phyloP scores from a whole-genome alignment of 805 yeast species.

The Kuraishia borneana region DNA sequence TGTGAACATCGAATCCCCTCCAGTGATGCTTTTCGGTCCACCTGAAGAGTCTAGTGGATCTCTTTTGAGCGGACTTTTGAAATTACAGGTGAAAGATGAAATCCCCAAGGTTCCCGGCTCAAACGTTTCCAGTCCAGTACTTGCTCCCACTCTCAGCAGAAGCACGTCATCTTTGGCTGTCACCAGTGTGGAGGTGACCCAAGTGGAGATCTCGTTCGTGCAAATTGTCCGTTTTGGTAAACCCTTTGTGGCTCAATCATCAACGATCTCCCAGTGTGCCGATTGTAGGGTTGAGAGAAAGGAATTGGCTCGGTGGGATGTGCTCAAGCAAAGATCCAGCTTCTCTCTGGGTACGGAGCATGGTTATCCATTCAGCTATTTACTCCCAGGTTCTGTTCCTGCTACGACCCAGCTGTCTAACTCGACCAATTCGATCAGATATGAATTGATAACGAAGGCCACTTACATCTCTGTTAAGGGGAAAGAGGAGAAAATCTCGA shows the following conservation, averaged over 20 bases:
- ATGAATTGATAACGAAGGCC: conserved; percentile 61
- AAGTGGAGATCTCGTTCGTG: conserved; percentile 55
- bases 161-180: conserved; percentile 6
- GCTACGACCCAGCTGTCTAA: conserved; percentile 62
- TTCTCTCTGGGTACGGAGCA: conserved; percentile 56
- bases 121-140: conserved; percentile 11
- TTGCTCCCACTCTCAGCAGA: conserved; percentile 7
- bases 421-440: conserved; percentile 43
- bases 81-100: conserved; percentile 30
- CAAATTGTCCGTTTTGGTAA: conserved; percentile 59
- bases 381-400: conserved; percentile 82
- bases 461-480: conserved; percentile 25
- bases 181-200: conserved; percentile 30
- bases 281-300: conserved; percentile 45
- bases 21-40: conserved; percentile 73
- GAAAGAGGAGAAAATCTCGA: conserved; percentile 24
- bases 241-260: conserved; percentile 52
- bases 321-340: conserved; percentile 46
- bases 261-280: conserved; percentile 37
- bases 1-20: conserved; percentile 79
- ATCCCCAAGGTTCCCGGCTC: conserved; percentile 7
- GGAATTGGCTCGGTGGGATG: conserved; percentile 82
- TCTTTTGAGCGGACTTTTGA: conserved; percentile 68
- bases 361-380: conserved; percentile 84
- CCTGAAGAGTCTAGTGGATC: conserved; percentile 79